Conservation (phyloP, 2,329 filamentous ascomycete species). For the Venturia nashicola region DNA sequence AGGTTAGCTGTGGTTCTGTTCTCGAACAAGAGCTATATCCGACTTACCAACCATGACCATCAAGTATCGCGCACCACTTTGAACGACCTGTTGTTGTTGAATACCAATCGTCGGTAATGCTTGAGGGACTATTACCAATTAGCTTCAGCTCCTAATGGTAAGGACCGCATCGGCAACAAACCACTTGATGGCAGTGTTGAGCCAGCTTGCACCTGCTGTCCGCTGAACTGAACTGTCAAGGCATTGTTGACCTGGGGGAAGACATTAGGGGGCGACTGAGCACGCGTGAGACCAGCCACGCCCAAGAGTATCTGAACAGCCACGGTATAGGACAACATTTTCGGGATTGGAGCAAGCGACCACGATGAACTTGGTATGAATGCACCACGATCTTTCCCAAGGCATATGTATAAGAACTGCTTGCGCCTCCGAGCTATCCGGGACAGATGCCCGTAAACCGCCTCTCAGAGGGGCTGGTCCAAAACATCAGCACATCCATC, state of each 20-base stretch:
- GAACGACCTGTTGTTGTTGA: background rate
- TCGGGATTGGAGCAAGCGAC: background rate
- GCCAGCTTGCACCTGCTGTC: constrained; percentile 4
- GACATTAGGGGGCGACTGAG: constrained; percentile 4
- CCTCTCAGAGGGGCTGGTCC: background rate
- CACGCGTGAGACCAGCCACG: constrained; percentile 8
- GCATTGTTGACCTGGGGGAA: constrained; percentile 4
- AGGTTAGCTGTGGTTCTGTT: background rate
- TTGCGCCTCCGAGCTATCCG: background rate
- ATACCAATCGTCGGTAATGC: background rate
- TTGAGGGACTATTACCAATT: background rate
- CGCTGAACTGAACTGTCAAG: background rate
- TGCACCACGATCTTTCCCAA: background rate
- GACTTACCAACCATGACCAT: constrained; percentile 2
- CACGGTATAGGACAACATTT: constrained; percentile 3
- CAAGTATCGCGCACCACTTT: background rate
- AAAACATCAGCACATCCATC: background rate
- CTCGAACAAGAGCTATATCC: background rate
- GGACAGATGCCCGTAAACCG: background rate
- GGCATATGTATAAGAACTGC: background rate
- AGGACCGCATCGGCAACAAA: background rate
- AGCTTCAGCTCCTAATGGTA: background rate
- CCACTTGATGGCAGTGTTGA: constrained; percentile 1
- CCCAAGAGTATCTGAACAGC: constrained; percentile 5
- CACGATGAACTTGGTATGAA: background rate